Evolutionary conservation across 352 stramenopile genomes (phyloP).

Genomic region (Phytopythium vexans): DNA sequence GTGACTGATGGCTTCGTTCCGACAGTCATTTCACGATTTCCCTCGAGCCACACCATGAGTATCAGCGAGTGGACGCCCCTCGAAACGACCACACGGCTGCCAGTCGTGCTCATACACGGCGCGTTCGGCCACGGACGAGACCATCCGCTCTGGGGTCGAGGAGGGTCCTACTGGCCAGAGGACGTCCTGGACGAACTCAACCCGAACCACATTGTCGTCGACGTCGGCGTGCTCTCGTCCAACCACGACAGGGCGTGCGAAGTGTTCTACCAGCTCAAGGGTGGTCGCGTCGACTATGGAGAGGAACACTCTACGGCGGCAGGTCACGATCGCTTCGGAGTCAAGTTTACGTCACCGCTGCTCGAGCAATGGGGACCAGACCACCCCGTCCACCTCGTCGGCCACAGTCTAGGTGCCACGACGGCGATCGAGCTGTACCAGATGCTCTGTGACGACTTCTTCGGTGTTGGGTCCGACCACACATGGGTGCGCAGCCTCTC

Average conservation of each 20-base stretch:
- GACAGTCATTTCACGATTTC: too few species aligned
- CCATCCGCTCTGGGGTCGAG: constrained; percentile 43
- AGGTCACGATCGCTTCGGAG: constrained; percentile 42
- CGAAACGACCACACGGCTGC: constrained; percentile 38
- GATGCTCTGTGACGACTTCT: constrained; percentile 52
- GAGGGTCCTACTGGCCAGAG: constrained; percentile 54
- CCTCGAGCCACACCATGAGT: too few species aligned
- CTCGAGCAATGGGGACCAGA: constrained; percentile 45
- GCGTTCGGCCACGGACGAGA: constrained; percentile 50
- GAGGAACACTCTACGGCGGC: constrained; percentile 28
- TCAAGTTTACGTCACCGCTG: constrained; percentile 24
- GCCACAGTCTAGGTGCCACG: constrained; percentile 66
- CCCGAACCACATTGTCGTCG: constrained; percentile 44
- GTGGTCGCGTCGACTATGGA: constrained; percentile 60
- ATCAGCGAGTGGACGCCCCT: too few species aligned
- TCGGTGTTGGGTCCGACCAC: constrained; percentile 45
- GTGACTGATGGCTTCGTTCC: too few species aligned
- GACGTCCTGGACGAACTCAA: constrained; percentile 29
- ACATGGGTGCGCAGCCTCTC: constrained; percentile 54
- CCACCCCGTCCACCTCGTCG: constrained; percentile 59
- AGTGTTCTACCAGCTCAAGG: constrained; percentile 56
- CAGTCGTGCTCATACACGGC: constrained; percentile 63
- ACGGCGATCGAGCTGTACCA: constrained; percentile 75
- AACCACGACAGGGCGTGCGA: constrained; percentile 64
- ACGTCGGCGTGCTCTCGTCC: constrained; percentile 48